Base-by-base conservation (phyloP, 768 basidiomycete species). In the Hypholoma sublateritium region DNA sequence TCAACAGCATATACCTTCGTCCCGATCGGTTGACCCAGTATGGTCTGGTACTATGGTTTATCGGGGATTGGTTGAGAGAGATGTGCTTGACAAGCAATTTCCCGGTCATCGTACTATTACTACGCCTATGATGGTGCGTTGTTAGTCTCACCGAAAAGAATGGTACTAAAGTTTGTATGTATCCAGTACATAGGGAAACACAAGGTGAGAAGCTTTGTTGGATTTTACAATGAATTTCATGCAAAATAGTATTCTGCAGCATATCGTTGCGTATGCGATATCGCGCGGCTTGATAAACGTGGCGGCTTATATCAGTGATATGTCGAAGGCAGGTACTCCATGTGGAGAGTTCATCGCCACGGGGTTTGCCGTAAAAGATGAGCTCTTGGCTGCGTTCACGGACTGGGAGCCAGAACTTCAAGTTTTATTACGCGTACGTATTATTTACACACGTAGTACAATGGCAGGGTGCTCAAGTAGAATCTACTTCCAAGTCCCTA, bases 381-480 rank as follows among this genome's bases (percentile, higher is more conserved):
- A 83, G 52, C 9, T 80, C 3, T 50, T 73, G 16, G 56, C 60
- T 0, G 63, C 69, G 16, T 82, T 78, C 55, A 55, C 59, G 7
- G 65, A 69, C n/a, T 80, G 82, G 69, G 82, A 84, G 60, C 63
- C 70, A 6, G 81, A 84, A 42, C 75, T 78, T 4, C 69, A 73
- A 55, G 70, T 71, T 0, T 55, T 85, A 6, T 14, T 47, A 25
- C 22, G 6, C 21, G 45, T 47, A 25, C 5, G 52, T 45, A 4
- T 16, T 9, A 25, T 25, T n/a, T n/a, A n/a, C 1, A 11, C 19
- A 22, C 24, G 8, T 16, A 28, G 1, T 22, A 8, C 2, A 24
- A 5, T 4, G 8, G 5, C 12, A 12, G 37, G 19, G 19, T 25
- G 8, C 16, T 52, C 21, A 42, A 17, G 3, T 9, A 71, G 76